These are phyloP conservation scores for Prunus mongolica DNA, from an alignment of 306 rosid species.

Conservation along the genomic window DNA sequence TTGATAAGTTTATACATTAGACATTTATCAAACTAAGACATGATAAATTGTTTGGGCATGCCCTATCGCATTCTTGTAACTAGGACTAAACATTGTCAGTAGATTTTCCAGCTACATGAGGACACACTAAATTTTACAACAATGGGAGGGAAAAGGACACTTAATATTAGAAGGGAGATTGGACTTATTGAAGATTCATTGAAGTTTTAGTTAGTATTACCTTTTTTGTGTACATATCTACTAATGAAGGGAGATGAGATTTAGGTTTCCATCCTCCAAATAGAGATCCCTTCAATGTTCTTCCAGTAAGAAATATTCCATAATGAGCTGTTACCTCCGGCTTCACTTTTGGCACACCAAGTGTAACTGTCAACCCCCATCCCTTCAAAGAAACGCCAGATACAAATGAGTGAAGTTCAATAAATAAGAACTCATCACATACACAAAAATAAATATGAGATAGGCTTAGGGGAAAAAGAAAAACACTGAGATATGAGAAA, in stretches of 20 bases:
- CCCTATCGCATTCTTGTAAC: neutral
- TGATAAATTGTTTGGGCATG: neutral
- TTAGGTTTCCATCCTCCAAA: conserved; percentile 99
- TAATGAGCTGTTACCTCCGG: conserved; percentile 87
- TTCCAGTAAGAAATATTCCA: conserved; percentile 60
- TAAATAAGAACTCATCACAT: conserved; percentile 16
- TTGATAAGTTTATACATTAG: neutral
- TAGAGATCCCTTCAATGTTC: conserved; percentile 83
- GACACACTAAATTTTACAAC: neutral
- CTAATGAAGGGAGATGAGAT: conserved; percentile 82
- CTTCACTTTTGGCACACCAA: conserved; percentile 84
- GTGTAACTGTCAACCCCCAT: conserved; percentile 92
- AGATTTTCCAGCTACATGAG: neutral
- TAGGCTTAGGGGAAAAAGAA: neutral
- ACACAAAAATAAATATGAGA: conserved; percentile 7
- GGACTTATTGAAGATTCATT: neutral
- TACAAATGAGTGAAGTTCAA: conserved; percentile 12
- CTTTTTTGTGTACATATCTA: conserved; percentile 80
- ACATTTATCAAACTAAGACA: neutral
- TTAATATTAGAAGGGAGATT: neutral
- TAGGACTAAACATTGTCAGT: neutral
- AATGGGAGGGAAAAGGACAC: neutral
- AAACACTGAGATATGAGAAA: neutral
- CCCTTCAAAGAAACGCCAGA: conserved; percentile 45
- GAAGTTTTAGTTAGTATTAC: conserved; percentile 28